phyloP scores from a whole-genome alignment of 768 basidiomycete genomes.

The Phanerochaete carnosa region DNA sequence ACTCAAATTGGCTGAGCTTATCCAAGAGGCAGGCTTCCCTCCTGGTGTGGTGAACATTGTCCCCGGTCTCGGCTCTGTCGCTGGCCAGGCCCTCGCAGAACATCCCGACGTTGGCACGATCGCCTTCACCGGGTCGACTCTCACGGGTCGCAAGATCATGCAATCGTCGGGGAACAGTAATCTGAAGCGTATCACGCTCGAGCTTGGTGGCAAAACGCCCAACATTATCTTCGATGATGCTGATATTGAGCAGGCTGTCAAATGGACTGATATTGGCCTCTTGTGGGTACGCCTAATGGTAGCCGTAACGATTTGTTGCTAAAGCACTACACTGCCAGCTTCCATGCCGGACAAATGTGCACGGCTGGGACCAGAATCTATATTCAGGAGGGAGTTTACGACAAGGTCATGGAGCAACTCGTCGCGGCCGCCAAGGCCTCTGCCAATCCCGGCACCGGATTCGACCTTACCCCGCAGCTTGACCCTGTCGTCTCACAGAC shows the following conservation, averaged over 20 bases:
- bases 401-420: constrained; percentile 48
- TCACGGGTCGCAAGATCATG: constrained; percentile 74
- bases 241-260: constrained; percentile 66
- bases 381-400: constrained; percentile 55
- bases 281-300: constrained; percentile 54
- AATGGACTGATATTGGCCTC: constrained; percentile 70
- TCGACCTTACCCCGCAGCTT: constrained; percentile 36
- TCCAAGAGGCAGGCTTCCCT: constrained; percentile 71
- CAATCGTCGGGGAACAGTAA: constrained; percentile 77
- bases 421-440: constrained; percentile 30
- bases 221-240: constrained; percentile 72
- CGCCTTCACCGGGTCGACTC: constrained; percentile 84
- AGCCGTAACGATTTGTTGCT: not conserved
- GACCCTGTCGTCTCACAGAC: constrained; percentile 45
- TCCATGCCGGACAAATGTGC: not conserved
- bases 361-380: constrained; percentile 36
- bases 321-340: not conserved
- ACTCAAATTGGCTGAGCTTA: constrained; percentile 44
- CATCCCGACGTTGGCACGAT: constrained; percentile 62
- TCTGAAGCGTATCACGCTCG: constrained; percentile 79
- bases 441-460: constrained; percentile 43
- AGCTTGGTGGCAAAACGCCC: constrained; percentile 77
- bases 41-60: constrained; percentile 76
- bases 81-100: constrained; percentile 63
- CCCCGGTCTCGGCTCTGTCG: constrained; percentile 65